These are phyloP conservation scores for Hymenoscyphus albidus DNA, from an alignment of 2,329 filamentous ascomycete genomes.

Conservation along the genomic window DNA sequence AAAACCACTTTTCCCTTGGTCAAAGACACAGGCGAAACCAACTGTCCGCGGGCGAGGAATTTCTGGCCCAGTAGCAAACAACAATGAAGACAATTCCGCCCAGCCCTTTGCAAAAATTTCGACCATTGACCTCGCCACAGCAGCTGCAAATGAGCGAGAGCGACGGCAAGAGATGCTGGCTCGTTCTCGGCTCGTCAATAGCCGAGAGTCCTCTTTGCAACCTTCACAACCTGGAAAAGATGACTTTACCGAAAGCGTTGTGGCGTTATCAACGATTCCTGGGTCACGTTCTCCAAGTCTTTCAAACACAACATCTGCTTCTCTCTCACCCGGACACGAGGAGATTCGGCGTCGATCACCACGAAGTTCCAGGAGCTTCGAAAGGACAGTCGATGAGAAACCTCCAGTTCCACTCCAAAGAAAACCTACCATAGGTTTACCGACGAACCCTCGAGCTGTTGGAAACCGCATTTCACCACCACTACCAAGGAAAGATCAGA, in stretches of 20 bases:
- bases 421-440: slow-evolving; percentile 28
- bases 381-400: slow-evolving; percentile 19
- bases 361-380: slow-evolving; percentile 23
- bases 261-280: slow-evolving; percentile 15
- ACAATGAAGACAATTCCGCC: slow-evolving; percentile 10
- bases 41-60: slow-evolving; percentile 31
- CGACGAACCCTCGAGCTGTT: slow-evolving; percentile 29
- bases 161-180: slow-evolving; percentile 28
- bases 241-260: slow-evolving; percentile 14
- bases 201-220: slow-evolving; percentile 25
- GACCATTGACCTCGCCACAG: slow-evolving; percentile 34
- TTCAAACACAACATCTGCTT: slow-evolving; percentile 32
- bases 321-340: slow-evolving; percentile 32
- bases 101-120: slow-evolving; percentile 31
- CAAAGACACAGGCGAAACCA: slow-evolving; percentile 24
- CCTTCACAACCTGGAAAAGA: slow-evolving; percentile 7
- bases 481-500: slow-evolving; percentile 39
- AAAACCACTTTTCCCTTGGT: slow-evolving; percentile 26
- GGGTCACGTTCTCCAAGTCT: slow-evolving; percentile 16
- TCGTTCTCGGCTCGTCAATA: slow-evolving; percentile 25
- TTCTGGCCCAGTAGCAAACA: slow-evolving; percentile 29
- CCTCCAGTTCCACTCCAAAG: slow-evolving; percentile 19
- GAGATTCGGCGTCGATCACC: slow-evolving; percentile 34
- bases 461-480: slow-evolving; percentile 19
- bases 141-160: slow-evolving; percentile 31